Conservation (phyloP, 768 basidiomycete genomes). For the Astraeus odoratus region DNA sequence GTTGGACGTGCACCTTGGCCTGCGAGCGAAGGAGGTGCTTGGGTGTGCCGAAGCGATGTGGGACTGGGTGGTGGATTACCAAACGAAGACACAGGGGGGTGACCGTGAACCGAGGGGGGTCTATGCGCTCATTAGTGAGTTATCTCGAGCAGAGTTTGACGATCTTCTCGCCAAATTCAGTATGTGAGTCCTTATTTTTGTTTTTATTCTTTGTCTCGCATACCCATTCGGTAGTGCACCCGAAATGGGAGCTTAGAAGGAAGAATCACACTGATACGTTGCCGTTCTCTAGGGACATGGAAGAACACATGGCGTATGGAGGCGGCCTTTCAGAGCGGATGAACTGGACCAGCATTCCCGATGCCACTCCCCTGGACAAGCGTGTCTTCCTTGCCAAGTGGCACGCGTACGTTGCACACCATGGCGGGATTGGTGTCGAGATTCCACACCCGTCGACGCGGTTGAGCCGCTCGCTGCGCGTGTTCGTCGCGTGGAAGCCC, state of each 20-base stretch:
- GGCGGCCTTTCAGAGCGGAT: constrained; percentile 42
- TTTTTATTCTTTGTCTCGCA: background rate
- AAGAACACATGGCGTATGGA: constrained; percentile 46
- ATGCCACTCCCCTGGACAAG: constrained; percentile 40
- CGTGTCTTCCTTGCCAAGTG: constrained; percentile 55
- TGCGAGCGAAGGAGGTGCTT: constrained; percentile 57
- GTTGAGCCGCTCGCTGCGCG: constrained; percentile 47
- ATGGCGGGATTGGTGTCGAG: background rate
- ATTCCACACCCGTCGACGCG: constrained; percentile 19
- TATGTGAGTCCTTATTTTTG: constrained; percentile 38
- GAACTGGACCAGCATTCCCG: constrained; percentile 38
- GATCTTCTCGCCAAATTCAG: constrained; percentile 49
- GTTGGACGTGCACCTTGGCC: constrained; percentile 56
- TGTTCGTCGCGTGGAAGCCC: constrained; percentile 55
- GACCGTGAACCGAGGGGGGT: constrained; percentile 4
- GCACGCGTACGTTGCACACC: constrained; percentile 24
- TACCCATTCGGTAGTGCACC: background rate
- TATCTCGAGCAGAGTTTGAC: constrained; percentile 61
- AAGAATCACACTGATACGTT: background rate
- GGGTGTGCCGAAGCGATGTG: constrained; percentile 74
- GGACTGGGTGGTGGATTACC: constrained; percentile 60
- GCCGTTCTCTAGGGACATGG: constrained; percentile 48
- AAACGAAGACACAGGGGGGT: constrained; percentile 20
- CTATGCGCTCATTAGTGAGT: constrained; percentile 32
- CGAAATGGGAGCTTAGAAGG: background rate